Base-by-base conservation (phyloP, 345 rosid genomes). In the Pistacia vera region DNA sequence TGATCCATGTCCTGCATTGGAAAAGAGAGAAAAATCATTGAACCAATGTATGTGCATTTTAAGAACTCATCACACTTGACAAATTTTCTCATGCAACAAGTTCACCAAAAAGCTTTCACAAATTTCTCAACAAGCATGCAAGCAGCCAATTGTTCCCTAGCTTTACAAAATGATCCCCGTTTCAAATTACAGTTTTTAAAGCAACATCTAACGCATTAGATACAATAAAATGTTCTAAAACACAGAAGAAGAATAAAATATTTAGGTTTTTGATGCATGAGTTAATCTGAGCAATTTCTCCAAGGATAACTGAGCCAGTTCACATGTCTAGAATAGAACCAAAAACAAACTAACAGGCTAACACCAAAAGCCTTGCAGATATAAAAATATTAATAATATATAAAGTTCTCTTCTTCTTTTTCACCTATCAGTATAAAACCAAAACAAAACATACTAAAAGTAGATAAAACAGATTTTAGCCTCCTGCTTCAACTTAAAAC, bases 1-100 rank as follows among this genome's bases (percentile, higher is more conserved):
- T 66, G 84, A 58, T 84, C 90, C 76, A 70, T 77, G 68, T 84
- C 97, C 98, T 96, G 86, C 81, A 77, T 64, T 20, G 59, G 72
- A 72, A 58, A 33, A 63, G 63, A 68, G 61, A 33, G 65, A 67
- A 64, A 72, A 41, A 44, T 35, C 30, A 60, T 28, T 61, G 68
- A 28, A n/a, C 48, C 63, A 55, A 72, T 78, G 58, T 13, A 78
- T 55, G 61, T 52, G 22, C 59, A 51, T 46, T 48, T 46, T 67
- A 44, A 20, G 18, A 58, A 52, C 18, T 5, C 2, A 11, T 13
- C 63, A 54, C n/a, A 54, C 69, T 22, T 28, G 30, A 48, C 28
- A 52, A 35, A 33, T 68, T 64, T 54, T 51, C 52, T 59, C 0
- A 36, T 61, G 18, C 16, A 60, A 70, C 22, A 41, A 36, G 17